Base-by-base conservation (phyloP, 306 rosid genomes). In the Oemleria cerasiformis region DNA sequence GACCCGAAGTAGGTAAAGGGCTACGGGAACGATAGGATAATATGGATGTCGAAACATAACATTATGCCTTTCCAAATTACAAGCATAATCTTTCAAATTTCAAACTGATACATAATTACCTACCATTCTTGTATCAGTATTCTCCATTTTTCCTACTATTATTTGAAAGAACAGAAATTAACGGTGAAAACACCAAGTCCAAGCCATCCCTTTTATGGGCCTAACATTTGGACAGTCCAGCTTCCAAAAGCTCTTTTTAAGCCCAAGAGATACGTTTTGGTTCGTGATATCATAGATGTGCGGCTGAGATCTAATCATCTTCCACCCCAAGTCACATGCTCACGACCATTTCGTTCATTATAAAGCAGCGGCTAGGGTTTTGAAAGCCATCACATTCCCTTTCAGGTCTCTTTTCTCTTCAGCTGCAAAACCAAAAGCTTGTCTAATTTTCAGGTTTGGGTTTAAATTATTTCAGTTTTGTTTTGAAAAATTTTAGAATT, bases 291-390 rank as follows among this genome's bases (percentile, higher is more conserved):
- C 61, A 2, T 4, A 30, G 63, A 65, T 65, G 16, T 16, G 7
- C 61, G 72, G 61, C 40, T 58, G 63, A 58, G 63, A 58, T 58
- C 10, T 25, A 53, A 53, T 53, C 30, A 9, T 53, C 58, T 53
- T n/a, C 58, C 58, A 53, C 30, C 30, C 58, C 58, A 23, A 19
- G 12, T n/a, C 7, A 8, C 36, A 30, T 1, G 36, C 3, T 30
- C 36, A 53, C 58, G 2, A 1, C 16, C 7, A 14, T 49, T 20
- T 58, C n/a, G 7, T 13, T 25, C 63, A 5, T 0, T 19, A 68
- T 68, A 68, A 19, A 50, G 15, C 5, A 17, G 38, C 61, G 0
- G 5, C 61, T 38, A 54, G 72, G 72, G 56, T 68, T 36, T 7
- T 0, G 5, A 7, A 9, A 8, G 25, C 7, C 19, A 50, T 50